phyloP scores from a whole-genome alignment of 306 rosid genomes.

The Fagus crenata region DNA sequence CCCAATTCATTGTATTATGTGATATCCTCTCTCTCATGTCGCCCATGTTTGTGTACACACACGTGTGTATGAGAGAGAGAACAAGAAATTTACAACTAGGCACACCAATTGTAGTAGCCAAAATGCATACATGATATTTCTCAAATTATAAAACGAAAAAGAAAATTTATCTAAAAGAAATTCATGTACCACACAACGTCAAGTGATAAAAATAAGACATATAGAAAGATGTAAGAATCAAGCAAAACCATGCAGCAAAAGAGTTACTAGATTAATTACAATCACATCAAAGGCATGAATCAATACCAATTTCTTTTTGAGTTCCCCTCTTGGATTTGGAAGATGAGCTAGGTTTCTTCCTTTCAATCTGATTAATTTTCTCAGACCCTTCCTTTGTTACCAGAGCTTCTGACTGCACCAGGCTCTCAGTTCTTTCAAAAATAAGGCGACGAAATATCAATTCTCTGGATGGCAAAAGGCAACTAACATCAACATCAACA shows the following conservation, averaged over 20 bases:
- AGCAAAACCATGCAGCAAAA: not conserved
- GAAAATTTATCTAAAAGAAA: no score
- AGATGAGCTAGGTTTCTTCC: constrained; percentile 56
- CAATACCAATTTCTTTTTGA: constrained; percentile 51
- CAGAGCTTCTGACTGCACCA: constrained; percentile 96
- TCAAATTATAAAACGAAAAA: no score
- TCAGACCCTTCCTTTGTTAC: constrained; percentile 46
- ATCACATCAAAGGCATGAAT: not conserved
- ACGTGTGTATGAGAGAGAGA: no score
- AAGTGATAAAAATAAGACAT: no score
- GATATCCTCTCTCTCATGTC: no score
- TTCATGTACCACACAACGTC: no score
- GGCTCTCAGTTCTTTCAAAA: constrained; percentile 78
- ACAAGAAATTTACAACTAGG: no score
- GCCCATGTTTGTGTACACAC: no score
- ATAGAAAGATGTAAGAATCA: no score
- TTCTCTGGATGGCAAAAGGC: constrained; percentile 61
- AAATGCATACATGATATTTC: no score
- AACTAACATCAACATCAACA: constrained; percentile 51
- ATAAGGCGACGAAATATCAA: constrained; percentile 85
- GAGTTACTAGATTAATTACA: constrained; percentile 10
- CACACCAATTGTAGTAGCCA: no score
- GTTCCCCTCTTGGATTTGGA: constrained; percentile 66
- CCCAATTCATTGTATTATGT: no score
- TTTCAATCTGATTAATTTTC: constrained; percentile 43